Conservation (phyloP, 2,329 filamentous ascomycete genomes). For the Capronia coronata region DNA sequence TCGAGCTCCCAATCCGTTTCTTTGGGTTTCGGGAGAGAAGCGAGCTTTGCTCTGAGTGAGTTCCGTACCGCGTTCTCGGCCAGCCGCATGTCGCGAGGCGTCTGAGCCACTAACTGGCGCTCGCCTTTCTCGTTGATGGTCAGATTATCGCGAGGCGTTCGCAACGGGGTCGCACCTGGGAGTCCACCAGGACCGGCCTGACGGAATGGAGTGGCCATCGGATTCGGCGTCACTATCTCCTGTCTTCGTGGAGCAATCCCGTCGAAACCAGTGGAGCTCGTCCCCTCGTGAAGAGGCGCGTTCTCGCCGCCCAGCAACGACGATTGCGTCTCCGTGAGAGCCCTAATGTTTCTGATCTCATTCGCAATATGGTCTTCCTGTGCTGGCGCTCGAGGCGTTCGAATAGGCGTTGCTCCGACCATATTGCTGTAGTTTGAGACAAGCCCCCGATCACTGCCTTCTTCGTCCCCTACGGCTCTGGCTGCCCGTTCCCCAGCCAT, state of each 20-base stretch:
- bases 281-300: slow-evolving; percentile 74
- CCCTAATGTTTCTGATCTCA: slow-evolving; percentile 88
- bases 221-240: slow-evolving; percentile 84
- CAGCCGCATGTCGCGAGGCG: slow-evolving; percentile 67
- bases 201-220: slow-evolving; percentile 81
- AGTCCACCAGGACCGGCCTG: slow-evolving; percentile 55
- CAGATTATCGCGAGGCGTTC: slow-evolving; percentile 82
- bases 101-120: slow-evolving; percentile 63
- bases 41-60: slow-evolving; percentile 58
- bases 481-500: slow-evolving; percentile 85
- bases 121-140: slow-evolving; percentile 68
- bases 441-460: slow-evolving; percentile 75
- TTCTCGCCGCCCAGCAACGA: slow-evolving; percentile 91
- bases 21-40: slow-evolving; percentile 82
- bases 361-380: slow-evolving; percentile 96
- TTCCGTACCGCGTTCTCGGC: slow-evolving; percentile 63
- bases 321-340: slow-evolving; percentile 87
- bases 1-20: slow-evolving; percentile 93
- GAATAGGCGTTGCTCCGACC: slow-evolving; percentile 75
- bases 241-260: slow-evolving; percentile 75
- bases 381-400: slow-evolving; percentile 82
- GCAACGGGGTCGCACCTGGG: slow-evolving; percentile 73
- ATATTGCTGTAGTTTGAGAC: slow-evolving; percentile 80
- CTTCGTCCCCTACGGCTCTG: slow-evolving; percentile 67
- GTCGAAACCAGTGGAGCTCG: slow-evolving; percentile 79